phyloP scores from a whole-genome alignment of 83 land plant genomes.

The Thuja plicata region DNA sequence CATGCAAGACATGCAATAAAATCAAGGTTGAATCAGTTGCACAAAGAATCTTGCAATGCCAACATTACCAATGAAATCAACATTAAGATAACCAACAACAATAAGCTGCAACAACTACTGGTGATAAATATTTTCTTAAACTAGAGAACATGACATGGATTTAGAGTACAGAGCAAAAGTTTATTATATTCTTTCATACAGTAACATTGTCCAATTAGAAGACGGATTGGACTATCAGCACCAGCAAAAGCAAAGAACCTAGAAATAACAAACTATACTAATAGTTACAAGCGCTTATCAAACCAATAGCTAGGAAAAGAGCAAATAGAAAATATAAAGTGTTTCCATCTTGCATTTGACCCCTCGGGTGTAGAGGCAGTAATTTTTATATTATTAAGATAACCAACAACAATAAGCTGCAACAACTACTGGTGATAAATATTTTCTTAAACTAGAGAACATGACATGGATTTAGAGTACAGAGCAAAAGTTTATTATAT shows the following conservation, averaged over 20 bases:
- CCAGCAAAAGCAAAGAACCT: not conserved
- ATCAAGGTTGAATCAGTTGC: not conserved
- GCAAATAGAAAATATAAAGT: not conserved
- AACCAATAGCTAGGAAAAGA: not conserved
- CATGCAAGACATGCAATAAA: constrained; percentile 8
- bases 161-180: not conserved
- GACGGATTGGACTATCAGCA: not conserved
- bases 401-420: not conserved
- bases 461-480: not conserved
- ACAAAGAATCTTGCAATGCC: not conserved
- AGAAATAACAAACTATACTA: not conserved
- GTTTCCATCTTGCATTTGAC: too few relatives aligned
- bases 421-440: not conserved
- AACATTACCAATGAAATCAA: not conserved
- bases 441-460: not conserved
- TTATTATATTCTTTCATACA: not conserved
- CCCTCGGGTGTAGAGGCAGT: too few relatives aligned
- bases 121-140: not conserved
- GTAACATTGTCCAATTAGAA: not conserved
- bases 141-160: not conserved
- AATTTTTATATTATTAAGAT: not conserved
- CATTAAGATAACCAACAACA: not conserved
- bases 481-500: not conserved
- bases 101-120: not conserved
- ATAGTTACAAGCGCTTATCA: not conserved